These are phyloP conservation scores for Geranium brycei DNA, from an alignment of 345 rosid species.

Conservation along the genomic window DNA sequence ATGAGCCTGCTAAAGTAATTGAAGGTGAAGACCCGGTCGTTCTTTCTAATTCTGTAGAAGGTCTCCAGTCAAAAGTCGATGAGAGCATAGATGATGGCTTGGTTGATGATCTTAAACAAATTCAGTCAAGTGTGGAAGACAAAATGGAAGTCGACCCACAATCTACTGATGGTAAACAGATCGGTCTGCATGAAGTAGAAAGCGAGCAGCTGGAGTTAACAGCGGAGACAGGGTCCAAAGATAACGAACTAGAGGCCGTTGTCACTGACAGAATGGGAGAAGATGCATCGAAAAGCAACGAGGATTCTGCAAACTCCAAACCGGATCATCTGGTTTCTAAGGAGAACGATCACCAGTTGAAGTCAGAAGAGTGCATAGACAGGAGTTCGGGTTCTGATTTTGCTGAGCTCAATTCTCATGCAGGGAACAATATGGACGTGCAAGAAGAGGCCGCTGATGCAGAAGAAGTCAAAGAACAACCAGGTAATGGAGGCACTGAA, in stretches of 20 bases:
- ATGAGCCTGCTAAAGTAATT: constrained; percentile 5
- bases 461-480: constrained; percentile 3
- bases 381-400: too few relatives aligned
- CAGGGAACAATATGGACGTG: not conserved
- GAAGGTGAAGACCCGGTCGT: constrained; percentile 16
- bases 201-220: not conserved
- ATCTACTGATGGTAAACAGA: constrained; percentile 9
- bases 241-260: not conserved
- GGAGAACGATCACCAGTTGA: constrained; percentile 2
- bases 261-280: not conserved
- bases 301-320: not conserved
- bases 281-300: not conserved
- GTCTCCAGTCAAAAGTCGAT: constrained; percentile 14
- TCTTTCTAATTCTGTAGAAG: constrained; percentile 11
- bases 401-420: too few relatives aligned
- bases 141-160: constrained; percentile 22
- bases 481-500: not conserved
- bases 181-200: not conserved
- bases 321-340: not conserved
- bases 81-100: constrained; percentile 5
- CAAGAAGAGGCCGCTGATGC: constrained; percentile 12
- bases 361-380: constrained; percentile 3
- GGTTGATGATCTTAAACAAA: constrained; percentile 12
- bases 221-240: not conserved
- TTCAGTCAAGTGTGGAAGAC: constrained; percentile 14